phyloP scores from a whole-genome alignment of 495 filamentous ascomycete genomes.

The Penicillium fimorum region DNA sequence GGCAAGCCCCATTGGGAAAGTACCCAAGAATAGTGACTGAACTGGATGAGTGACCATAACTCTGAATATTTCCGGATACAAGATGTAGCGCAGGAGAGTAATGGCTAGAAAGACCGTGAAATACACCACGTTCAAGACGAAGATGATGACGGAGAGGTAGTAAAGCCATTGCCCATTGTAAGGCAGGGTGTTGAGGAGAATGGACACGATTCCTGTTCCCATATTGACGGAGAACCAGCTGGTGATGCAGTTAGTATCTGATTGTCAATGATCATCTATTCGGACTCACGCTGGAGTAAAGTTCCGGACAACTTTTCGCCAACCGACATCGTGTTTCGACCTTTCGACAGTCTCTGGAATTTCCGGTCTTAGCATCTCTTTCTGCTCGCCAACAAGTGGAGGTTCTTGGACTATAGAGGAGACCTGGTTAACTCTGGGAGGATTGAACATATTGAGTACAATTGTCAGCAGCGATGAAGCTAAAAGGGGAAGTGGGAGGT shows the following conservation, averaged over 20 bases:
- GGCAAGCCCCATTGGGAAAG: slow-evolving; percentile 62
- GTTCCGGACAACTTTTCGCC: slow-evolving; percentile 47
- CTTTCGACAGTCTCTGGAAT: too few relatives aligned
- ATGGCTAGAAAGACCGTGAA: slow-evolving; percentile 44
- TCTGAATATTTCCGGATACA: slow-evolving; percentile 57
- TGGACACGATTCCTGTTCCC: slow-evolving; percentile 65
- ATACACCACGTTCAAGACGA: slow-evolving; percentile 53
- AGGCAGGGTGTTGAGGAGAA: slow-evolving; percentile 56
- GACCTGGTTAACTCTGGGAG: too few relatives aligned
- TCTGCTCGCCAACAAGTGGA: too few relatives aligned
- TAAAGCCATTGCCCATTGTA: slow-evolving; percentile 55
- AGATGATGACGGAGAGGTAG: slow-evolving; percentile 53
- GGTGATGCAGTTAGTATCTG: not conserved
- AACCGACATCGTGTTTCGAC: slow-evolving; percentile 25
- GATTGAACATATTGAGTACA: too few relatives aligned
- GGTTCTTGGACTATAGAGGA: too few relatives aligned
- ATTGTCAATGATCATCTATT: not conserved
- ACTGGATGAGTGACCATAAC: slow-evolving; percentile 57
- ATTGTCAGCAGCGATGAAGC: too few relatives aligned
- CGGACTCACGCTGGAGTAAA: slow-evolving; percentile 48
- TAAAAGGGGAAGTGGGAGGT: too few relatives aligned
- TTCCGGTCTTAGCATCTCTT: too few relatives aligned
- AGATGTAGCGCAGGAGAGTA: slow-evolving; percentile 51
- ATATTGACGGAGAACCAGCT: slow-evolving; percentile 58
- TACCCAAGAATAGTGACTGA: slow-evolving; percentile 61